Conservation (phyloP, 768 basidiomycete species). For the Kwoniella shandongensis region DNA sequence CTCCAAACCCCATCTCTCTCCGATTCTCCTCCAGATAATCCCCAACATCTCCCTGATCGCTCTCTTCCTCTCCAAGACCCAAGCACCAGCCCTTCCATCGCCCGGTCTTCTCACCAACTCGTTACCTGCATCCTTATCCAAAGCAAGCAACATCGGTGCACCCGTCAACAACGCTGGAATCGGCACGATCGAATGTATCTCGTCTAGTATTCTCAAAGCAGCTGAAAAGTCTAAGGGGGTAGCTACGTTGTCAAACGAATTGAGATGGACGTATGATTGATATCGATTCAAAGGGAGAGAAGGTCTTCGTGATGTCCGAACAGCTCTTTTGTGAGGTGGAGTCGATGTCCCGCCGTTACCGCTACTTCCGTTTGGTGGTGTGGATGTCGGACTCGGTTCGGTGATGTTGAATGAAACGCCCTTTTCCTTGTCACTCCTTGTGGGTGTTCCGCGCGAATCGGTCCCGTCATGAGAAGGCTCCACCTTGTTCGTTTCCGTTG, state of each 20-base stretch:
- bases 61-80: constrained; percentile 55
- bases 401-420: constrained; percentile 44
- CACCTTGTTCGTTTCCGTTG: not conserved
- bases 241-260: constrained; percentile 56
- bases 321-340: constrained; percentile 8
- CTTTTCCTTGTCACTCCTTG: constrained; percentile 16
- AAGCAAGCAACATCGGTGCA: constrained; percentile 79
- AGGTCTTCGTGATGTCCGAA: constrained; percentile 31
- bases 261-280: constrained; percentile 25
- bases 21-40: constrained; percentile 68
- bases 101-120: constrained; percentile 50
- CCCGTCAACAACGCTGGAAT: constrained; percentile 72
- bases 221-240: constrained; percentile 72
- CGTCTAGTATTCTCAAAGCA: constrained; percentile 66
- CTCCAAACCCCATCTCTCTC: constrained; percentile 66
- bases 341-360: constrained; percentile 9
- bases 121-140: constrained; percentile 60
- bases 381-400: constrained; percentile 32
- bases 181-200: constrained; percentile 71
- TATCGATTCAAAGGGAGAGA: constrained; percentile 47
- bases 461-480: too few relatives aligned
- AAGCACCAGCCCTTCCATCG: constrained; percentile 50
- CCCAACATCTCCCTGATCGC: constrained; percentile 67
- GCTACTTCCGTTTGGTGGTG: constrained; percentile 14
- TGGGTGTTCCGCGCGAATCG: not conserved